Evolutionary conservation across 2,329 filamentous ascomycete genomes (phyloP), one percentile per base, ranked within the genome.

Genomic region (Pseudophaeomoniella oleicola): DNA sequence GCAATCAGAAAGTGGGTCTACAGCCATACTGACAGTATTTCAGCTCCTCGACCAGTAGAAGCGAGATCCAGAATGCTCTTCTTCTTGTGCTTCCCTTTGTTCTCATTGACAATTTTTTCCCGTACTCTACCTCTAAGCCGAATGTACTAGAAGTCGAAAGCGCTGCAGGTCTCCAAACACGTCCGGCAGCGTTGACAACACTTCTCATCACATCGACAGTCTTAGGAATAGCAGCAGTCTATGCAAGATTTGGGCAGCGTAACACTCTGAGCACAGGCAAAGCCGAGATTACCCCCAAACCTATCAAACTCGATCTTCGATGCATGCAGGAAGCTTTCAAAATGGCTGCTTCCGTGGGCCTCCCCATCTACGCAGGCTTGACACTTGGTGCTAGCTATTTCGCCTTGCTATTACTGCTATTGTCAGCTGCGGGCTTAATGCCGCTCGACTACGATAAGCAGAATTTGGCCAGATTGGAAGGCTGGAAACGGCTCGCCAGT

Each of bases 71-170:
- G 9, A 27, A 27, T 27, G 22, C 22, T 27, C n/a, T 6, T 27
- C n/a, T 27, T 9, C 22, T 27, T 27, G n/a, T n/a, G 22, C 22
- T 27, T 27, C 22, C 22, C n/a, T 27, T 16, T 34, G 32, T 29
- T 37, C 39, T 41, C 32, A 46, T 46, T 42, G 42, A 41, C 36
- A 30, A 44, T 44, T 39, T 42, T 39, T 12, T 35, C 35, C 27
- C 30, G 27, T 27, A 41, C 40, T 33, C 30, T 42, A 6, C 6
- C 22, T 9, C 9, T n/a, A n/a, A 6, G 9, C 9, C 9, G 6
- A n/a, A 27, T 9, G 9, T n/a, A 9, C 9, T 6, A 27, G 22
- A n/a, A 9, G n/a, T n/a, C n/a, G 22, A 27, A 9, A n/a, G n/a
- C 22, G 22, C 22, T 6, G 22, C 9, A 27, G 9, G n/a, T 9